Conservation (phyloP, 2,329 filamentous ascomycete species). For the Nectriaceae sp. region DNA sequence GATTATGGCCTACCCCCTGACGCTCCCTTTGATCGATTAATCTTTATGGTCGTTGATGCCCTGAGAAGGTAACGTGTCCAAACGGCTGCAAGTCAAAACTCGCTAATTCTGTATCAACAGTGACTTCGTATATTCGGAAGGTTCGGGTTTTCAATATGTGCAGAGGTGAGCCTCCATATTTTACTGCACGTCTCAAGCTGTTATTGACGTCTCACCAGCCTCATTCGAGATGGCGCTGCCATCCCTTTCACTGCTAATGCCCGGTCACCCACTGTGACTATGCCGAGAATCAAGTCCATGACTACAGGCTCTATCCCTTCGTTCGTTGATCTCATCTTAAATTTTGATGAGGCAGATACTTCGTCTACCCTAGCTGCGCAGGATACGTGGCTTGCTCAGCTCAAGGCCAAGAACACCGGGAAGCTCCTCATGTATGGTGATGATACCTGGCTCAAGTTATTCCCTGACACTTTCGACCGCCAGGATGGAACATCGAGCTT, state of each 20-base stretch:
- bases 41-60: constrained; percentile 98
- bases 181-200: neutral
- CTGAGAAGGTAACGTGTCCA: constrained; percentile 68
- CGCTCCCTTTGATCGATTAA: constrained; percentile 80
- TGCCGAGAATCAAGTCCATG: constrained; percentile 96
- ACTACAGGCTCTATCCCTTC: constrained; percentile 98
- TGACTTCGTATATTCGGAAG: constrained; percentile 86
- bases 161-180: constrained; percentile 68
- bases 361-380: constrained; percentile 84
- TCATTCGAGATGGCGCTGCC: constrained; percentile 81
- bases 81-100: neutral
- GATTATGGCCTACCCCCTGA: constrained; percentile 58
- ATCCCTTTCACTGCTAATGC: constrained; percentile 95
- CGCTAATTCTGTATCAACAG: constrained; percentile 46
- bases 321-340: constrained; percentile 94
- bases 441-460: constrained; percentile 97
- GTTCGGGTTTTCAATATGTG: constrained; percentile 83
- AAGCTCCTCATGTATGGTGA: constrained; percentile 95
- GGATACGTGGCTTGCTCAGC: constrained; percentile 95
- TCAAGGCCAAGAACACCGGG: constrained; percentile 71
- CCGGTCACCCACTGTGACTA: constrained; percentile 95
- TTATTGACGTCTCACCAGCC: constrained; percentile 48
- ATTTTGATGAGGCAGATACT: constrained; percentile 92
- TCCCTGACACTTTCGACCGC: constrained; percentile 83
- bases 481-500: constrained; percentile 95